These are phyloP conservation scores for Poteriospumella lacustris DNA, from an alignment of 108 stramenopile species.

Conservation along the genomic window DNA sequence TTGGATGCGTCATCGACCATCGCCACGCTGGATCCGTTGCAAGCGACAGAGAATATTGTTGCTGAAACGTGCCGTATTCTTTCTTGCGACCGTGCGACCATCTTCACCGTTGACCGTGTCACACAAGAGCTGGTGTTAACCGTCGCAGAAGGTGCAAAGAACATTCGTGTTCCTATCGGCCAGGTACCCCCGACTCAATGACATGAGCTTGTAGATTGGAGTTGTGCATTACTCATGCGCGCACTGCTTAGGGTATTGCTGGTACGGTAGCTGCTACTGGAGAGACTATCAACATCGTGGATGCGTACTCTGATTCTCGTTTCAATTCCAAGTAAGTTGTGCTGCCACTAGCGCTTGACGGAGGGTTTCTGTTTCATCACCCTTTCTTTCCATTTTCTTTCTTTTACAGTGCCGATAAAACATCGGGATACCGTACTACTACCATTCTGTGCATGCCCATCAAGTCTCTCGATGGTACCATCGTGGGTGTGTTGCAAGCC, in stretches of 20 bases:
- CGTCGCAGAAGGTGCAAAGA: conserved; percentile 43
- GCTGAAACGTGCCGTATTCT: conserved; percentile 34
- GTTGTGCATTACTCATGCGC: not conserved
- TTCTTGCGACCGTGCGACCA: conserved; percentile 43
- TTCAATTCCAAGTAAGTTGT: conserved; percentile 33
- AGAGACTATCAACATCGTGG: conserved; percentile 36
- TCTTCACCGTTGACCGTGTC: conserved; percentile 37
- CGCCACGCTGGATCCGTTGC: conserved; percentile 42
- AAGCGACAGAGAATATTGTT: conserved; percentile 37
- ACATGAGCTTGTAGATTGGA: not conserved
- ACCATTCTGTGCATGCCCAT: conserved; percentile 53
- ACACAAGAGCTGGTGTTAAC: conserved; percentile 36
- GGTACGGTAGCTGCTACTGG: conserved; percentile 46
- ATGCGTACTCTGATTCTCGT: conserved; percentile 48
- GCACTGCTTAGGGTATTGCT: conserved; percentile 38
- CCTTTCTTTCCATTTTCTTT: not conserved
- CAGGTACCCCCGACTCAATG: not conserved
- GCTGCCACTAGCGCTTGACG: not conserved
- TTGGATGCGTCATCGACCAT: conserved; percentile 37
- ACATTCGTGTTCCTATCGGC: conserved; percentile 44
- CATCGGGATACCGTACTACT: conserved; percentile 53
- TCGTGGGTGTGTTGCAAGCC: conserved; percentile 51
- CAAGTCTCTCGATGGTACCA: conserved; percentile 33
- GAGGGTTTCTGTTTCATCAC: not conserved
- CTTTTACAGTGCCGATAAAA: conserved; percentile 34